These are phyloP conservation scores for Rhinocladiella similis DNA, from an alignment of 2,329 filamentous ascomycete species.

Conservation along the genomic window DNA sequence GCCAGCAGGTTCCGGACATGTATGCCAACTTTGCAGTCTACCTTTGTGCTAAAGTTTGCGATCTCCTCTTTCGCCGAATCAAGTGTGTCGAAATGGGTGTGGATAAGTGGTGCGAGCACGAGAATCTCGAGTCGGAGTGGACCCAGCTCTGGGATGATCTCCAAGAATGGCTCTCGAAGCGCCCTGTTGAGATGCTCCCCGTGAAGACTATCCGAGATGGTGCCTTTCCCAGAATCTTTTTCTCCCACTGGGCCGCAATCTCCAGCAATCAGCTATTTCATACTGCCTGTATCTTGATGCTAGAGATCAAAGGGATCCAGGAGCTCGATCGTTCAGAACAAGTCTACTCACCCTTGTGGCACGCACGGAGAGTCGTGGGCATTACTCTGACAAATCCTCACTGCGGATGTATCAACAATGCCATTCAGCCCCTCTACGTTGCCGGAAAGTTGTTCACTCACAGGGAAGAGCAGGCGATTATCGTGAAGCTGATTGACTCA, in stretches of 20 bases:
- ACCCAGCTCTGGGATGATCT: conserved; percentile 51
- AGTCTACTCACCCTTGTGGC: conserved; percentile 43
- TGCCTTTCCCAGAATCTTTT: conserved; percentile 56
- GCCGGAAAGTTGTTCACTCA: conserved; percentile 58
- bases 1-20: conserved; percentile 50
- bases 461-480: conserved; percentile 41
- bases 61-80: conserved; percentile 53
- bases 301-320: conserved; percentile 39
- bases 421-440: conserved; percentile 59
- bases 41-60: conserved; percentile 53
- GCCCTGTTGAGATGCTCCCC: conserved; percentile 50
- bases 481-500: conserved; percentile 54
- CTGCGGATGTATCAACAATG: conserved; percentile 57
- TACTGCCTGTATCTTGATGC: conserved; percentile 55
- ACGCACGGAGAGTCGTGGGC: conserved; percentile 56
- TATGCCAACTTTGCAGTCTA: conserved; percentile 62
- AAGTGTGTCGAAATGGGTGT: conserved; percentile 51
- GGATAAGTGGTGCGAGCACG: conserved; percentile 45
- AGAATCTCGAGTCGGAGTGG: conserved; percentile 49
- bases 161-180: conserved; percentile 48
- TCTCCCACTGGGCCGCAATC: conserved; percentile 56
- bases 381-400: conserved; percentile 59
- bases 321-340: neutral
- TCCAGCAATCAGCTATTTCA: conserved; percentile 60
- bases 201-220: conserved; percentile 33